Conservation (phyloP, 192 early-diverging fungal genomes). For the Backusella mclennaniae region DNA sequence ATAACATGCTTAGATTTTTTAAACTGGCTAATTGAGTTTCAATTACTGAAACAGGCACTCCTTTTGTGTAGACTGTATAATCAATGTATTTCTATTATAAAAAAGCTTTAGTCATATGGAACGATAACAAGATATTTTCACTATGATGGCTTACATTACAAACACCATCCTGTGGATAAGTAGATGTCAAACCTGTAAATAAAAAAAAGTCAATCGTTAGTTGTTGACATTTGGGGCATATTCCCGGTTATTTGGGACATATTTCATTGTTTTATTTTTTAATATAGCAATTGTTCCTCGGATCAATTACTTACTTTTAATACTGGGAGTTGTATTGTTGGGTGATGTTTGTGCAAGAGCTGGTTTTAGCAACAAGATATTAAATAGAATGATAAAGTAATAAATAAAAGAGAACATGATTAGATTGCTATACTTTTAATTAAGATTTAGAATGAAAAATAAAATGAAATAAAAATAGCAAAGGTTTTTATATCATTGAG, state of each 20-base stretch:
- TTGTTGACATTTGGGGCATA: background rate
- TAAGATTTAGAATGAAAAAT: no score
- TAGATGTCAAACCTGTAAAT: background rate
- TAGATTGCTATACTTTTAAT: background rate
- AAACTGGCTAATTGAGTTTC: conserved; percentile 9
- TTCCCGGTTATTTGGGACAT: background rate
- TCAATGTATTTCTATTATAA: background rate
- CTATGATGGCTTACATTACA: background rate
- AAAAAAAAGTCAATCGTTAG: background rate
- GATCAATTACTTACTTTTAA: background rate
- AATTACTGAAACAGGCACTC: background rate
- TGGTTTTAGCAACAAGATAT: background rate
- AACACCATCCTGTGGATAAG: background rate
- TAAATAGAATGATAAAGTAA: background rate
- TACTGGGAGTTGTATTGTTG: background rate
- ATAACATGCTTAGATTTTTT: background rate
- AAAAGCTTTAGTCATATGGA: background rate
- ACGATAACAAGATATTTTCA: background rate
- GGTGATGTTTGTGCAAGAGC: background rate
- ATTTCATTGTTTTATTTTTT: background rate
- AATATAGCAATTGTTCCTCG: background rate
- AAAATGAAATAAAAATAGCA: background rate
- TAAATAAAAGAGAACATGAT: background rate
- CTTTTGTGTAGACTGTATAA: background rate
- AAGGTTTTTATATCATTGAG: background rate